phyloP scores from a whole-genome alignment of 495 filamentous ascomycete species.

The Pyrenopolyporus hunteri region DNA sequence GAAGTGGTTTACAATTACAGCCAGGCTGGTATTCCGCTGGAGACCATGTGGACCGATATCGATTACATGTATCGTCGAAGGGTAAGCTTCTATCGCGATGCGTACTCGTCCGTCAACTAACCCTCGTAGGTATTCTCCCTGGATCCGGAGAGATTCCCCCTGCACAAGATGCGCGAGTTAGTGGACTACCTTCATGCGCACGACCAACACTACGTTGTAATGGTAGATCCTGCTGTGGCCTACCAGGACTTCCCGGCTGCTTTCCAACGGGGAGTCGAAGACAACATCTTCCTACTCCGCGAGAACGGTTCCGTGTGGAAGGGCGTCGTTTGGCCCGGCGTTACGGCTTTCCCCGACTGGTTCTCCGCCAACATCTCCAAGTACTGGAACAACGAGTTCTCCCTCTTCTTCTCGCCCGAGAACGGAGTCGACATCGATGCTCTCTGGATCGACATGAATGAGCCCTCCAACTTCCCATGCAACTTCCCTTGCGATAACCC shows the following conservation, averaged over 20 bases:
- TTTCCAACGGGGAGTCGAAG: constrained; percentile 66
- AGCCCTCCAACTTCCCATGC: constrained; percentile 71
- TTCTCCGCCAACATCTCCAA: constrained; percentile 68
- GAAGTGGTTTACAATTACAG: constrained; percentile 84
- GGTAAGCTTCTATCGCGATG: constrained; percentile 27
- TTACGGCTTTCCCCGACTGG: constrained; percentile 84
- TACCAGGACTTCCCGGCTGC: constrained; percentile 66
- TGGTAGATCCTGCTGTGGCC: constrained; percentile 86
- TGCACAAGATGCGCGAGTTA: constrained; percentile 69
- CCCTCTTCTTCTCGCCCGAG: constrained; percentile 66
- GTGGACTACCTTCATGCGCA: constrained; percentile 73
- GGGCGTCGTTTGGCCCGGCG: constrained; percentile 86
- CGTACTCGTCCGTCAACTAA: neutral
- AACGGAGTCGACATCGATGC: constrained; percentile 82
- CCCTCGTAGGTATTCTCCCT: constrained; percentile 67
- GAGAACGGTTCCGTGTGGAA: constrained; percentile 70
- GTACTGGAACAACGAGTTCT: constrained; percentile 80
- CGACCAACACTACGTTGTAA: constrained; percentile 81
- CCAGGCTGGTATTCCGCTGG: constrained; percentile 74
- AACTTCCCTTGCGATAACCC: constrained; percentile 70
- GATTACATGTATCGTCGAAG: constrained; percentile 74
- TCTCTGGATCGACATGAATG: constrained; percentile 90
- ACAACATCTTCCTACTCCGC: constrained; percentile 69
- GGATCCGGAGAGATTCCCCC: constrained; percentile 73
- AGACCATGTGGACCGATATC: constrained; percentile 92